phyloP scores from a whole-genome alignment of 306 rosid species.

The Gillenia trifoliata region DNA sequence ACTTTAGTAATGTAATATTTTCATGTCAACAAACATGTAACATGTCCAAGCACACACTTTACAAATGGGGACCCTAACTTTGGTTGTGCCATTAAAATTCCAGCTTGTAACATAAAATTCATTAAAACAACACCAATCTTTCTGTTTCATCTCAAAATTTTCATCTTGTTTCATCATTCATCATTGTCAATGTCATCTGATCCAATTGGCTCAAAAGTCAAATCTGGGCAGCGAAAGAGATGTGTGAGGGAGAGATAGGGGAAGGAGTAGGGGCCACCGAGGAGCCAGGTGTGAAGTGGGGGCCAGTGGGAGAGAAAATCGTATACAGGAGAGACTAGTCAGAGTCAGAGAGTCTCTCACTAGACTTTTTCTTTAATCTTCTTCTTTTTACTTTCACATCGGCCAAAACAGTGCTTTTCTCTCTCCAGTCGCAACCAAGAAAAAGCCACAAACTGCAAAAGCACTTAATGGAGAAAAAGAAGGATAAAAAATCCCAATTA shows the following conservation, averaged over 20 bases:
- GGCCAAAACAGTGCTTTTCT: conserved; percentile 35
- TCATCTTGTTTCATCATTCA: not conserved
- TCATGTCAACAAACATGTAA: not conserved
- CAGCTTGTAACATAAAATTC: not conserved
- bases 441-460: conserved; percentile 6
- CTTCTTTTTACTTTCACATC: conserved; percentile 8
- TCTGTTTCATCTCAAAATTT: not conserved
- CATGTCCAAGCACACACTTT: too few relatives aligned
- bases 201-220: conserved; percentile 14
- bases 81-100: not conserved
- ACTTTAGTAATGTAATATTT: too few relatives aligned
- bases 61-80: not conserved
- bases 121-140: not conserved
- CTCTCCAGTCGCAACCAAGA: conserved; percentile 16
- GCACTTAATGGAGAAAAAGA: not conserved
- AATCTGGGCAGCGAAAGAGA: conserved; percentile 11
- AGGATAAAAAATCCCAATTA: not conserved
- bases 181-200: not conserved
- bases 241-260: not conserved
- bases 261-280: not conserved
- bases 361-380: not conserved
- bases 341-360: not conserved
- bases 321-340: not conserved
- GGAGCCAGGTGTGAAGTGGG: not conserved
- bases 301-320: not conserved